Evolutionary conservation across 202 grass and related monocot genomes (phyloP), one percentile per base, ranked within the genome.

Genomic region (Carex arenaria): DNA sequence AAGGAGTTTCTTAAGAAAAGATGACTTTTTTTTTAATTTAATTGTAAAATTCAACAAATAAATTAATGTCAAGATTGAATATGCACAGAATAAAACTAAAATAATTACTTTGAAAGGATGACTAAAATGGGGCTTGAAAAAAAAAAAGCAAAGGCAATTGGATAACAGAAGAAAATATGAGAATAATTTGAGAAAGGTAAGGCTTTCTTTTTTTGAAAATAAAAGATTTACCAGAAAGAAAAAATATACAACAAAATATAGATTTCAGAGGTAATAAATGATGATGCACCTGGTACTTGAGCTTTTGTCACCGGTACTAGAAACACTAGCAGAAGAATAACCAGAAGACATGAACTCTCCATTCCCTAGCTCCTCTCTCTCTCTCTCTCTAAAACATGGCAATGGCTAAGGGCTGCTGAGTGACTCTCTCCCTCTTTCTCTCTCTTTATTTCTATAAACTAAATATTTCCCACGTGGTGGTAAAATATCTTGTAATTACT

Each of bases 271-370:
- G 31, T 51, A 59, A 56, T 28, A 60, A 64, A 63, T 20, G 6
- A 53, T 67, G 47, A 12, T 51, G 47, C 26, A 81, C 79, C 79
- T 67, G 79, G 59, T 7, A 64, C 15, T 81, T 81, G 79, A 81
- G 79, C 61, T 67, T 49, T 81, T 81, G 59, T 67, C 36, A 81
- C 10, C 26, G 13, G 20, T 17, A 67, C 31, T 7, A 81, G 63
- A 64, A 32, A 52, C 3, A 51, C 11, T 51, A 51, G 7, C 11
- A 64, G 15, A 49, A 81, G 60, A 80, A 63, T 26, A 66, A 66
- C 40, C 42, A 67, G 79, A 66, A 81, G 32, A 32, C 14, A 51
- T 45, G 61, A 67, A 51, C 40, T 30, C 8, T 45, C 63, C n/a
- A 81, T 81, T 81, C 7, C 3, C 76, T 60, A n/a, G 0, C 10